Evolutionary conservation across 106 monocot species (phyloP).

Genomic region (Narthecium ossifragum): DNA sequence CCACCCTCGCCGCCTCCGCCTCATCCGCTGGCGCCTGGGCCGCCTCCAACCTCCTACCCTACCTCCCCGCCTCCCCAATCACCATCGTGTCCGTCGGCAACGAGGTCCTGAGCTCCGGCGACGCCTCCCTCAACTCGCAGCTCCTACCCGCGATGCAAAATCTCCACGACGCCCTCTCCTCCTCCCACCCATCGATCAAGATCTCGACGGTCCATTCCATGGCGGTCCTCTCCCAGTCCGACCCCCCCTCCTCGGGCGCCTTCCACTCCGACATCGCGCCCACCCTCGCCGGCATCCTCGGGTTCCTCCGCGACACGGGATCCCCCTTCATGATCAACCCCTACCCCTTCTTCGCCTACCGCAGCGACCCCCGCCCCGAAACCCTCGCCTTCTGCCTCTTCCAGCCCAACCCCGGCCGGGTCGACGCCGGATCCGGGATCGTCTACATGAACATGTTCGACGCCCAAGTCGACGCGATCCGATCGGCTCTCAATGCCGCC

Average conservation of each 20-base stretch:
- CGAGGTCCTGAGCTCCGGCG: slow-evolving; percentile 21
- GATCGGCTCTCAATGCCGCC: slow-evolving; percentile 44
- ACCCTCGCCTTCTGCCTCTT: slow-evolving; percentile 61
- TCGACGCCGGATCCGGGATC: slow-evolving; percentile 32
- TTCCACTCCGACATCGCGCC: slow-evolving; percentile 32
- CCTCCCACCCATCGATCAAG: slow-evolving; percentile 8
- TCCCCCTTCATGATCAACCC: slow-evolving; percentile 60
- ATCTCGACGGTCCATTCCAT: slow-evolving; percentile 57
- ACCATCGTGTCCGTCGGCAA: slow-evolving; percentile 13
- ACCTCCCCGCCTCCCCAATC: slow-evolving; percentile 12
- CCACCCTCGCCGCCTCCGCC: slow-evolving; percentile 10
- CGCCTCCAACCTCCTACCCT: slow-evolving; percentile 11
- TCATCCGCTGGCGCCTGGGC: slow-evolving; percentile 16
- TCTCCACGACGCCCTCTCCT: slow-evolving; percentile 10
- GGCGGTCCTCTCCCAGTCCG: slow-evolving; percentile 49
- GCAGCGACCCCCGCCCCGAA: slow-evolving; percentile 41
- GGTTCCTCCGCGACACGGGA: slow-evolving; percentile 23
- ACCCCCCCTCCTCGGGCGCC: slow-evolving; percentile 50
- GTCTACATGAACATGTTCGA: slow-evolving; percentile 72
- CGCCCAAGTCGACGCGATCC: slow-evolving; percentile 70
- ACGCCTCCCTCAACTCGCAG: not conserved
- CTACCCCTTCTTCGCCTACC: slow-evolving; percentile 63
- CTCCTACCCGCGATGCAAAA: slow-evolving; percentile 24
- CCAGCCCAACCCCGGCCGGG: slow-evolving; percentile 40
- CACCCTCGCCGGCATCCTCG: slow-evolving; percentile 19